Conservation (phyloP, 306 rosid species). For the Oemleria cerasiformis region DNA sequence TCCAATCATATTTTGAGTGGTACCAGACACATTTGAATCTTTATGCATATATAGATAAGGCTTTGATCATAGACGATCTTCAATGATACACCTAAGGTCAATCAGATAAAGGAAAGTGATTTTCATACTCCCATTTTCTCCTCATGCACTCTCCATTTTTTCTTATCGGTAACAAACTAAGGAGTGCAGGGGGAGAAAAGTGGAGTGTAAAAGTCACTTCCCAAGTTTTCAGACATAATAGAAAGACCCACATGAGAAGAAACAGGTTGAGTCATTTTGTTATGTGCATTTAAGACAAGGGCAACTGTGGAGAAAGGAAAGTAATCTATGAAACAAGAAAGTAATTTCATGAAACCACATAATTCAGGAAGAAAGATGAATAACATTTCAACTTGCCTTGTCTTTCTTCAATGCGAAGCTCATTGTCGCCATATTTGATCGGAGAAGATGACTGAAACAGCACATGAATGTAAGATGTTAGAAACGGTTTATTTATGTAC, state of each 20-base stretch:
- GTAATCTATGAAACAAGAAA: neutral
- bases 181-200: too few relatives aligned
- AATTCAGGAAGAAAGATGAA: constrained; percentile 1
- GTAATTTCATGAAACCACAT: neutral
- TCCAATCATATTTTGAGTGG: neutral
- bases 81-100: neutral
- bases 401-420: constrained; percentile 70
- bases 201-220: too few relatives aligned
- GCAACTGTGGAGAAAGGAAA: neutral
- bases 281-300: neutral
- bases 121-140: too few relatives aligned
- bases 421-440: constrained; percentile 35
- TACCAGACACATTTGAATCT: neutral
- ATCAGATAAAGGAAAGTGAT: too few relatives aligned
- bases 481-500: neutral
- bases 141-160: too few relatives aligned
- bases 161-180: too few relatives aligned
- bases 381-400: constrained; percentile 46
- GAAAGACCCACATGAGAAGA: neutral
- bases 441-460: constrained; percentile 58
- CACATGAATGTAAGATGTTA: constrained; percentile 7
- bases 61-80: neutral
- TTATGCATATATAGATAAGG: neutral
- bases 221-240: too few relatives aligned
- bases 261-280: neutral